Percentiles rank a stretch among this genome's conserved stretches.
Conservation (phyloP, 306 rosid species). For the Fragaria vesca region DNA sequence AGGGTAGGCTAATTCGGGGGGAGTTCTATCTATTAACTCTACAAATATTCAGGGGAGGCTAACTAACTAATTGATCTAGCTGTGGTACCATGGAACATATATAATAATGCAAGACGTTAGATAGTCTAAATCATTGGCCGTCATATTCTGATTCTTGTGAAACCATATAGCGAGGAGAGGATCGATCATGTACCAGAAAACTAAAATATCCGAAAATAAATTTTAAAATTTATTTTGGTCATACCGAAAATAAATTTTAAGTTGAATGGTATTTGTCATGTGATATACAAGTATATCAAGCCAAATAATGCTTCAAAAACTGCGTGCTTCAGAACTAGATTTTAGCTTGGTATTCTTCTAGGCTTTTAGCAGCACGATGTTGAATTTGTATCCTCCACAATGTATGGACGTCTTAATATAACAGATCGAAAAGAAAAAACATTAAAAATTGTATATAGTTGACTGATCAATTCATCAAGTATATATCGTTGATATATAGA, state of each 20-base stretch:
- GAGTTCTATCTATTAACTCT: background rate
- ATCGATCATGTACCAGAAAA: no score
- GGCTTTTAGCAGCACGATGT: background rate
- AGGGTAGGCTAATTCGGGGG: background rate
- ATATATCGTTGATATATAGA: no score
- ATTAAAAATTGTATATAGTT: no score
- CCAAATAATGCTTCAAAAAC: background rate
- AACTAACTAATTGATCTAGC: background rate
- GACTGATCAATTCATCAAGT: no score
- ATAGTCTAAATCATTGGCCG: conserved; percentile 15
- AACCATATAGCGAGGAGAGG: background rate
- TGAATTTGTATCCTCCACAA: no score
- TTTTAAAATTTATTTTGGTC: no score
- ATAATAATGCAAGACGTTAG: background rate
- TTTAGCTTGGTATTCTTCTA: background rate
- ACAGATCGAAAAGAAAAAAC: no score
- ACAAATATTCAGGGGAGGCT: background rate
- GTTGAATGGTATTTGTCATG: background rate
- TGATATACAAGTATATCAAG: background rate
- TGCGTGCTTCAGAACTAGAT: background rate
- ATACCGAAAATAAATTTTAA: no score
- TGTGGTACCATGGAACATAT: background rate
- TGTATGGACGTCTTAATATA: no score
- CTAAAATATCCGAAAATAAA: no score
- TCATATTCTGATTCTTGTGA: background rate